Evolutionary conservation across 306 rosid genomes (phyloP).

Genomic region (Quercus engelmannii): DNA sequence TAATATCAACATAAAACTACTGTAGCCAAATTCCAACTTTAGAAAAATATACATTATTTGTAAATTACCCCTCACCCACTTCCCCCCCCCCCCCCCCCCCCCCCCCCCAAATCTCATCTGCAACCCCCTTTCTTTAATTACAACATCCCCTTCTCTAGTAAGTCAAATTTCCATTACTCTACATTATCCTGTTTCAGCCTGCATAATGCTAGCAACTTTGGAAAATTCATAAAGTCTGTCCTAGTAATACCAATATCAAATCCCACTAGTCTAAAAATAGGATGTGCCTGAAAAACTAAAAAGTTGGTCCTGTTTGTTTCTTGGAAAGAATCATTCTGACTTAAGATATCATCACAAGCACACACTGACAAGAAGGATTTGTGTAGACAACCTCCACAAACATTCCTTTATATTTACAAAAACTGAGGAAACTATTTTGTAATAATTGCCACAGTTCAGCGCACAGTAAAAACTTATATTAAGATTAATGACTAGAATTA

Average conservation of each 20-base stretch:
- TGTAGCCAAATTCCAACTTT: neutral
- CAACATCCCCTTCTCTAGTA: no score
- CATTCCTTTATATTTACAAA: neutral
- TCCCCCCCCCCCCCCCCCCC: no score
- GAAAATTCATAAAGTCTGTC: neutral
- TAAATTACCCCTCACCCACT: neutral
- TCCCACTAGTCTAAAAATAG: neutral
- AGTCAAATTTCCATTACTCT: no score
- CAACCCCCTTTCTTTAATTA: no score
- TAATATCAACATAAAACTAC: neutral
- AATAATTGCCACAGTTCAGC: no score
- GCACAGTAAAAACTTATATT: no score
- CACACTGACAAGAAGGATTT: neutral
- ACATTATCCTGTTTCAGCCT: no score
- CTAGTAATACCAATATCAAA: neutral
- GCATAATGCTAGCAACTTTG: no score
- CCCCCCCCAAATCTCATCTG: no score
- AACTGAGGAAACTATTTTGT: no score
- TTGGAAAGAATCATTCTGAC: neutral
- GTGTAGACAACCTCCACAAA: neutral
- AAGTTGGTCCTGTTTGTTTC: neutral
- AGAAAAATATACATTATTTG: neutral
- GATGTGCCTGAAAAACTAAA: neutral
- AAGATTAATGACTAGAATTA: no score
- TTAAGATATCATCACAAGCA: neutral